Conservation (phyloP, 2,329 filamentous ascomycete species). For the Trichoderma harzianum region DNA sequence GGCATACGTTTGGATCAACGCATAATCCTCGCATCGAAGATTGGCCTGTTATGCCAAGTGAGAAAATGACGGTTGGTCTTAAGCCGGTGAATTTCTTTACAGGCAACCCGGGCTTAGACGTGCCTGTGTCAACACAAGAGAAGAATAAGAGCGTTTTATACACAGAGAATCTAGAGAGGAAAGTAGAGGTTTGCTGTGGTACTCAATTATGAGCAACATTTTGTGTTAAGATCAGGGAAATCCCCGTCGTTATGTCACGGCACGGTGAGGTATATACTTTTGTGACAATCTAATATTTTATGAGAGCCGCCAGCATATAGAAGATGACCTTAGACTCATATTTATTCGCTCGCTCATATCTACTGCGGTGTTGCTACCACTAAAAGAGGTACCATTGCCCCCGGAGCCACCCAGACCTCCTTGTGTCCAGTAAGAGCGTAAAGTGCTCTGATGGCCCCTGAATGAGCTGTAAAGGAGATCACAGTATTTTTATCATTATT, state of each 20-base stretch:
- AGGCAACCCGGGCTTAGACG: conserved; percentile 22
- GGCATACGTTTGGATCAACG: conserved; percentile 58
- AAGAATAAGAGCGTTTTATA: background rate
- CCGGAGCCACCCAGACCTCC: background rate
- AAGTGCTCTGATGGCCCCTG: background rate
- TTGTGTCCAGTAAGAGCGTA: background rate
- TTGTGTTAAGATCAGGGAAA: no score
- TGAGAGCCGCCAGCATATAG: no score
- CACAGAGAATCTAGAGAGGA: background rate
- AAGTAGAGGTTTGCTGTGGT: background rate
- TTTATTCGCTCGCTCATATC: background rate
- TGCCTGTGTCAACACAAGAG: background rate
- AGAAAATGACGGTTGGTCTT: conserved; percentile 49
- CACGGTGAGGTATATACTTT: no score
- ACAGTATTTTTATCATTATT: background rate
- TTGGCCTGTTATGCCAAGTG: conserved; percentile 66
- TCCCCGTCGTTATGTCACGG: no score
- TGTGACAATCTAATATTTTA: no score
- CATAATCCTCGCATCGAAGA: conserved; percentile 62
- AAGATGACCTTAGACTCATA: no score
- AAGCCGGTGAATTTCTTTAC: conserved; percentile 55
- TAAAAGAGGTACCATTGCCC: background rate
- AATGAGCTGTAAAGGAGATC: background rate
- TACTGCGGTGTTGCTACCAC: background rate
- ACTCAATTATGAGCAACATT: no score